Conservation (phyloP, 2,329 filamentous ascomycete genomes). For the Botrytis hyacinthi region DNA sequence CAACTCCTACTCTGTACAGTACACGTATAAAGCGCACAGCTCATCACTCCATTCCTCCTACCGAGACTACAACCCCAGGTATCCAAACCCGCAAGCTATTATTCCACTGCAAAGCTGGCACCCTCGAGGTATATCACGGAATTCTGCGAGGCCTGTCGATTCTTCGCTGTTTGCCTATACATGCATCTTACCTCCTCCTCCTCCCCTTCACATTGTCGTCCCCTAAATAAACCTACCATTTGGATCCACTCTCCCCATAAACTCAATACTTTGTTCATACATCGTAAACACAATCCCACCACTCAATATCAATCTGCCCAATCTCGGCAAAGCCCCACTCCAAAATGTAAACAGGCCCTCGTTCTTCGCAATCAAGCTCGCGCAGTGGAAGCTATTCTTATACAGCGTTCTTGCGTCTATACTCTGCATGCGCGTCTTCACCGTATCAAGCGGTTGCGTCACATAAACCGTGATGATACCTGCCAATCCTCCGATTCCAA, state of each 20-base stretch:
- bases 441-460: constrained; percentile 76
- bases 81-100: not conserved
- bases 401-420: constrained; percentile 79
- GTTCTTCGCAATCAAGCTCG: constrained; percentile 76
- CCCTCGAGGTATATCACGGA: not conserved
- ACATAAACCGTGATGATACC: constrained; percentile 87
- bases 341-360: constrained; percentile 90
- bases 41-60: not conserved
- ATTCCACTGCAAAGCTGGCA: not conserved
- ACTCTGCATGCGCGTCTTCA: constrained; percentile 98
- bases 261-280: constrained; percentile 95
- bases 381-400: constrained; percentile 84
- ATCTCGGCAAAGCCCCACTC: constrained; percentile 84
- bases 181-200: constrained; percentile 2
- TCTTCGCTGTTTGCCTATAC: not conserved
- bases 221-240: constrained; percentile 74
- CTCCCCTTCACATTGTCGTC: constrained; percentile 25
- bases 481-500: constrained; percentile 84
- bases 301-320: constrained; percentile 82
- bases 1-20: not conserved
- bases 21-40: not conserved
- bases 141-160: not conserved
- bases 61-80: not conserved
- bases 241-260: constrained; percentile 78
- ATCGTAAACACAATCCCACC: constrained; percentile 98